Base-by-base conservation (phyloP, 805 yeast genomes). In the Zygotorulaspora florentina region DNA sequence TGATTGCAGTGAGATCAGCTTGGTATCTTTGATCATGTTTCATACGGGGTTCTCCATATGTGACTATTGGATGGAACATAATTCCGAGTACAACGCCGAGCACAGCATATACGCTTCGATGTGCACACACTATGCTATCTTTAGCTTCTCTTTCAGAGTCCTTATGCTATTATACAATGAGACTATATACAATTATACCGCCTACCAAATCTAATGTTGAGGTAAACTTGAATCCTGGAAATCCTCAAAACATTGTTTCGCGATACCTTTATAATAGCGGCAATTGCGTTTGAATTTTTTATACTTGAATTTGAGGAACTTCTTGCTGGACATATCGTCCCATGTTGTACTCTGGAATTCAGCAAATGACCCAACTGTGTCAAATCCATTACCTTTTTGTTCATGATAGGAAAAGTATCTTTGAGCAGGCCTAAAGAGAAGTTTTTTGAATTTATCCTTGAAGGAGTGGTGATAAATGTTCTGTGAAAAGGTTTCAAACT, bases 241-340 rank as follows among this genome's bases (percentile, higher is more conserved):
- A 40, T 58, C 62, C 9, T 54, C 52, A 11, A 53, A 42, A 30
- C 56, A 53, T 10, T 51, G 45, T 40, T 53, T 58, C 16, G 56
- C 58, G 25, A 55, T 47, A n/a, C 46, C 51, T 23, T 49, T 51
- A 35, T 43, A 55, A 37, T 54, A 55, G 11, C 44, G 50, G 30
- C 48, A 48, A 35, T 54, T 53, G 16, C 45, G 43, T 39, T 47
- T 56, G 18, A 52, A 35, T 31, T 55, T 54, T 27, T 44, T 40
- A 27, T 46, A 30, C 35, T 55, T 58, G 40, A 42, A 48, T 39
- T 42, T 56, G 15, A 58, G 33, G 35, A 53, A 56, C 20, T 48
- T 50, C 36, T 52, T 52, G 33, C 55, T 53, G 5, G 59, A 41
- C 35, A 56, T 37, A 13, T 48, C 52, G 35, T 48, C 37, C 52